These are phyloP conservation scores for Barnettozyma salicaria DNA, from an alignment of 805 yeast genomes.

Conservation along the genomic window DNA sequence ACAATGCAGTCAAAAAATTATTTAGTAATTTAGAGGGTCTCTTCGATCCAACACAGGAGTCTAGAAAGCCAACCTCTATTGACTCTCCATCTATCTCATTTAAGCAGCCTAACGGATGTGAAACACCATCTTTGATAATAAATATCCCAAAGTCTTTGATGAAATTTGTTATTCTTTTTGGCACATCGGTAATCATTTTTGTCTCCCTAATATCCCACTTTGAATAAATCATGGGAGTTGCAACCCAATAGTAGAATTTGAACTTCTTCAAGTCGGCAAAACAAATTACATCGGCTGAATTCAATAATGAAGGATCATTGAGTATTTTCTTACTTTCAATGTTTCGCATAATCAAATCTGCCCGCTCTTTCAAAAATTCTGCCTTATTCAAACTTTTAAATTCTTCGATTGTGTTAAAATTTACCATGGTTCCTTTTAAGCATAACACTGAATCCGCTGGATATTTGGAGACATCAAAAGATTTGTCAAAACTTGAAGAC, in stretches of 20 bases:
- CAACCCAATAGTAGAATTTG: constrained; percentile 85
- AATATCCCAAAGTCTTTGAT: constrained; percentile 24
- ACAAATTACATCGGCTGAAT: constrained; percentile 47
- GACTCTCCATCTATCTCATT: constrained; percentile 3
- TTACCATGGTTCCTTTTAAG: constrained; percentile 41
- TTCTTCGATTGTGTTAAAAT: constrained; percentile 81
- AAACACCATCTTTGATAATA: constrained; percentile 18
- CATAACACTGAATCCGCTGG: constrained; percentile 20
- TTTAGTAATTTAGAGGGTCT: constrained; percentile 50
- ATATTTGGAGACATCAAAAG: constrained; percentile 10
- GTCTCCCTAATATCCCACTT: constrained; percentile 36
- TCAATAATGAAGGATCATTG: constrained; percentile 35
- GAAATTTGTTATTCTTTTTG: constrained; percentile 14
- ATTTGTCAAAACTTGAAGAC: constrained; percentile 27
- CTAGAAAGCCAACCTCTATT: constrained; percentile 31
- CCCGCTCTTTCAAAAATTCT: constrained; percentile 42
- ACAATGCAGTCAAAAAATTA: constrained; percentile 48
- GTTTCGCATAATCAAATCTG: constrained; percentile 24
- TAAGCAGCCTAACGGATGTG: constrained; percentile 17
- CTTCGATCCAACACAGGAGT: constrained; percentile 29
- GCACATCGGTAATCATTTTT: constrained; percentile 5
- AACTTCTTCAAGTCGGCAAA: constrained; percentile 89
- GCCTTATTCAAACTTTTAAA: constrained; percentile 68
- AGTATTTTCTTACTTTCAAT: constrained; percentile 33
- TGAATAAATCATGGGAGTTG: constrained; percentile 59